phyloP scores from a whole-genome alignment of 164 flowering plant genomes.

The Vitis labrusca region DNA sequence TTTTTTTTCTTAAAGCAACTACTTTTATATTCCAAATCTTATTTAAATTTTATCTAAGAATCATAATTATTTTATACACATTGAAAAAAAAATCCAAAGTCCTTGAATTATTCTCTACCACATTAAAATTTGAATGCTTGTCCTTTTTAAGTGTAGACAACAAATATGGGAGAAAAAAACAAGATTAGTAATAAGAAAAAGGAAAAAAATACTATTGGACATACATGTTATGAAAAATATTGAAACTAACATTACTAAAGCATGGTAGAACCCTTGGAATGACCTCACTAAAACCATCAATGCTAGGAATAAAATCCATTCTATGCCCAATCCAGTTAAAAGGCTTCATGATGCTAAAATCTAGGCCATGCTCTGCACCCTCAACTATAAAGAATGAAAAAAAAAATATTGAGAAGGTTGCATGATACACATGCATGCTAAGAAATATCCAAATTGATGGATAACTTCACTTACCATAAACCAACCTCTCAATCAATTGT shows the following conservation, averaged over 20 bases:
- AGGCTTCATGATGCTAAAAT: conserved; percentile 78
- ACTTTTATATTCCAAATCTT: too few species aligned
- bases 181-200: neutral
- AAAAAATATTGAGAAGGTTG: neutral
- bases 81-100: too few species aligned
- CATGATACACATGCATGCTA: too few species aligned
- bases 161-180: neutral
- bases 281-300: conserved; percentile 91
- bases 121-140: too few species aligned
- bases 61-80: too few species aligned
- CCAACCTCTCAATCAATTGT: conserved; percentile 83
- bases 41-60: too few species aligned
- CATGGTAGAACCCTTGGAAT: conserved; percentile 88
- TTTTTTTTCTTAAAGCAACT: too few species aligned
- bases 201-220: neutral
- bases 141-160: too few species aligned
- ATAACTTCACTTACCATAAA: conserved; percentile 51
- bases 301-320: conserved; percentile 88
- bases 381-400: conserved; percentile 42
- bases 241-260: conserved; percentile 73
- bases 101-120: too few species aligned
- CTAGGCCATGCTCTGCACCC: conserved; percentile 76
- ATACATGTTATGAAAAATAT: neutral
- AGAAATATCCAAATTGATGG: neutral
- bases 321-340: conserved; percentile 93